Percentiles rank a stretch among this genome's conserved stretches.
Conservation (phyloP, 169 alveolate species). For the Eimeria necatrix region DNA sequence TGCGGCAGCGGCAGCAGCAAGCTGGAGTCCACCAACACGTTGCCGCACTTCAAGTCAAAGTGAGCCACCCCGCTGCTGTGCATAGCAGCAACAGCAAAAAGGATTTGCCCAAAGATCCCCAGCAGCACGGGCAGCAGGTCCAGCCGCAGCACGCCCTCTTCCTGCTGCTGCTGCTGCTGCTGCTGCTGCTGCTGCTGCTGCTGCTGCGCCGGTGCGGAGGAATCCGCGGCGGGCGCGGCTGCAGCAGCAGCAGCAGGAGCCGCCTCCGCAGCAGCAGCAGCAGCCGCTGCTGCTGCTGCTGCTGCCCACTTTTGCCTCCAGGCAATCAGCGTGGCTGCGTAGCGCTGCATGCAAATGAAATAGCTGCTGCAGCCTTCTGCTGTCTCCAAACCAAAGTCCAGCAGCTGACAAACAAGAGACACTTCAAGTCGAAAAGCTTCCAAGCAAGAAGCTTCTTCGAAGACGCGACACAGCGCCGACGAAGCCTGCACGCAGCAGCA, state of each 20-base stretch:
- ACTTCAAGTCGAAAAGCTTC: not conserved
- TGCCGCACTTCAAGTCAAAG: constrained; percentile 96
- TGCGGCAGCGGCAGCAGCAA: constrained; percentile 37
- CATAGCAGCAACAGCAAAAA: constrained; percentile 90
- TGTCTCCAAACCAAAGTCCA: not conserved
- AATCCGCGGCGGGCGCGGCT: not conserved
- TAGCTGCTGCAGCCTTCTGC: constrained; percentile 7
- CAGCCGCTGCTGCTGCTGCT: constrained; percentile 30
- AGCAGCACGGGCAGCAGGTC: constrained; percentile 5
- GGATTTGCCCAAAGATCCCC: constrained; percentile 89
- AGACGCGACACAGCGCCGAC: not conserved
- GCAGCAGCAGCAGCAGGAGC: constrained; percentile 20
- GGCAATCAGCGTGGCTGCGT: not conserved
- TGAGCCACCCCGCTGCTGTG: constrained; percentile 94
- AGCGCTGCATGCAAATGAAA: not conserved
- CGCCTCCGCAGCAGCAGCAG: not conserved
- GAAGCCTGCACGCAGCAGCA: constrained; percentile 8
- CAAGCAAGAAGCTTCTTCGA: not conserved
- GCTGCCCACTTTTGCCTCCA: not conserved
- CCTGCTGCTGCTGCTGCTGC: constrained; percentile 60
- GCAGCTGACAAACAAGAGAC: not conserved
- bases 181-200: constrained; percentile 19
- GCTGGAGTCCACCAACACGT: constrained; percentile 88
- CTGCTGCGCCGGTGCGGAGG: not conserved
- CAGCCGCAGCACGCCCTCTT: not conserved